Evolutionary conservation across 1,284 basidiomycete species (phyloP), one percentile per base, ranked within the genome.

Genomic region (Sparassis latifolia): DNA sequence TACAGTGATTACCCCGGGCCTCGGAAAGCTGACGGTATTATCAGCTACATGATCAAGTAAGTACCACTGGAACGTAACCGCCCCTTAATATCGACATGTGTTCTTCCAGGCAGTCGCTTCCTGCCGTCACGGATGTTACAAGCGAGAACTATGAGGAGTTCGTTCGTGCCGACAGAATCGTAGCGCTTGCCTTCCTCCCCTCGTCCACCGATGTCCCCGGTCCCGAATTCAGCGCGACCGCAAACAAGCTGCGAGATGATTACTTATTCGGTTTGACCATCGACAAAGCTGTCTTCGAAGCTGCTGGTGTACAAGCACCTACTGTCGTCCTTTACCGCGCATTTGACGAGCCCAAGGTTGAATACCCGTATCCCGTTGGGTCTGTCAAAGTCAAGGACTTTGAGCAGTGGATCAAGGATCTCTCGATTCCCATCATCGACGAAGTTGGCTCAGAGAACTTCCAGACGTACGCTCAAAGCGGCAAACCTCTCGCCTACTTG

Each of bases 361-460:
- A 82, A 55, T 90, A 87, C 69, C 79, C 86, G 44, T 80, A 82
- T 63, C 80, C 87, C 52, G 72, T 86, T 55, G 67, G 72, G 49
- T 80, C 74, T 51, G 75, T 76, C 51, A 80, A 78, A 33, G 66
- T 73, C 48, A 73, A 82, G 51, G 82, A 88, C 49, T 71, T 99
- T 49, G 78, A 77, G 59, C 74, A 77, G 9, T 97, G 94, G 82
- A 73, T 97, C 61, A 76, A 82, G 65, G 84, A 89, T 53, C 84
- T 98, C 69, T 79, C 92, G 41, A 76, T 97, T 47, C 96, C 97
- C 39, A 71, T 94, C 61, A 75, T 99, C 53, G 96, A 92, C 63
- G 91, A 99, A 72, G 90, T 99, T 63, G 87, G 79, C 57, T 91
- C 89, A 33, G 95, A 99, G 54, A 99, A 97, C 79, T 99, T 97